Evolutionary conservation across 495 filamentous ascomycete species (phyloP).

Genomic region (Bryoglossum gracile): DNA sequence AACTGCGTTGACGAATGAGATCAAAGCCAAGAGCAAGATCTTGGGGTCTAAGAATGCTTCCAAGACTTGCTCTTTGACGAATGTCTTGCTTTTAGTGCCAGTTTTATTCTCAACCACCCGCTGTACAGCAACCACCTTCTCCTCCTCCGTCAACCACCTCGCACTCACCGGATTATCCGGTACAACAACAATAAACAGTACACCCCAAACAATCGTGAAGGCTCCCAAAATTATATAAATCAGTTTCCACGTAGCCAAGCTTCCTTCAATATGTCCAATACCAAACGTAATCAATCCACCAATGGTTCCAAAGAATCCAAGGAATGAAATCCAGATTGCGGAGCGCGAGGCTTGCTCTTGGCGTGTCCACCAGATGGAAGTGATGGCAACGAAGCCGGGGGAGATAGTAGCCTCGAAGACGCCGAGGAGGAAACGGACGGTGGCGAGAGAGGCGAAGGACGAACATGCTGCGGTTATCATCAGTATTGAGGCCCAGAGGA

Average conservation of each 20-base stretch:
- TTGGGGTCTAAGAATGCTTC: conserved; percentile 28
- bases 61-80: conserved; percentile 25
- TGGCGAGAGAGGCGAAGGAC: conserved; percentile 30
- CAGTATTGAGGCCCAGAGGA: conserved; percentile 50
- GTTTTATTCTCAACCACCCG: conserved; percentile 27
- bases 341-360: conserved; percentile 27
- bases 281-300: conserved; percentile 47
- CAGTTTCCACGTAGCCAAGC: conserved; percentile 39
- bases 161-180: conserved; percentile 53
- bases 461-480: conserved; percentile 44
- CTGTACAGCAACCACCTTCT: conserved; percentile 25
- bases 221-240: conserved; percentile 43
- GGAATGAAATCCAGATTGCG: conserved; percentile 34
- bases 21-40: conserved; percentile 23
- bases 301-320: conserved; percentile 35
- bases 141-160: conserved; percentile 26
- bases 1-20: conserved; percentile 27
- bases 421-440: conserved; percentile 31
- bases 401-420: conserved; percentile 22
- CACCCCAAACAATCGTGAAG: conserved; percentile 47
- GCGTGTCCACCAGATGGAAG: conserved; percentile 48
- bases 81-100: conserved; percentile 26
- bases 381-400: conserved; percentile 23
- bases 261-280: conserved; percentile 40
- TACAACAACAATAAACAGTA: conserved; percentile 49